Conservation (phyloP, 192 early-diverging fungal genomes). For the Mortierella antarctica region DNA sequence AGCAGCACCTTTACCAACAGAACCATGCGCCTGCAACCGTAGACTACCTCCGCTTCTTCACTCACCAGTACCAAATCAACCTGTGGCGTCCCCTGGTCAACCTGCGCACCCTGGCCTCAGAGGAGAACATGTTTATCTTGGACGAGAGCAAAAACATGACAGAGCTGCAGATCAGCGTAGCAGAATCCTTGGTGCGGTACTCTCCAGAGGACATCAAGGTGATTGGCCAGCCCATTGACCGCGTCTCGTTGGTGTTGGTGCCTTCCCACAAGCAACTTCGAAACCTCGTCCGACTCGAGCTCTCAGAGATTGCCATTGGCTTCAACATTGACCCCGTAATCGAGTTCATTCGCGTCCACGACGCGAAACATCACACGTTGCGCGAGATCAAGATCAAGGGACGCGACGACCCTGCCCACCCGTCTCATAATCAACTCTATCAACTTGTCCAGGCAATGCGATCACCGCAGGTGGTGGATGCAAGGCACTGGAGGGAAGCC, state of each 20-base stretch:
- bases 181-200: slow-evolving; percentile 17
- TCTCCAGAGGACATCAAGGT: slow-evolving; percentile 28
- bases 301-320: slow-evolving; percentile 24
- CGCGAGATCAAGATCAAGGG: slow-evolving; percentile 51
- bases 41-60: slow-evolving; percentile 47
- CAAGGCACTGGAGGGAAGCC: slow-evolving; percentile 42
- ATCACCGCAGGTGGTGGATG: slow-evolving; percentile 42
- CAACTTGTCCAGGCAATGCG: slow-evolving; percentile 37
- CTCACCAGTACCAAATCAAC: slow-evolving; percentile 27
- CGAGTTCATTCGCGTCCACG: slow-evolving; percentile 50
- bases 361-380: slow-evolving; percentile 25
- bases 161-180: slow-evolving; percentile 19
- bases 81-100: slow-evolving; percentile 21
- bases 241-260: slow-evolving; percentile 5
- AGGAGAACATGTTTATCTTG: slow-evolving; percentile 1
- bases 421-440: slow-evolving; percentile 15
- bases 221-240: slow-evolving; percentile 28
- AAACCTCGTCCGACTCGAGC: slow-evolving; percentile 36
- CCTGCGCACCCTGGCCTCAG: background rate
- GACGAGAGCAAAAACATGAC: slow-evolving; percentile 22
- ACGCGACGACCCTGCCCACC: slow-evolving; percentile 18
- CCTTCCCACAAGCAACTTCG: slow-evolving; percentile 13
- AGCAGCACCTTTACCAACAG: background rate
- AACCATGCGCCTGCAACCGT: slow-evolving; percentile 3
- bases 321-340: slow-evolving; percentile 27